Base-by-base conservation (phyloP, 2,329 filamentous ascomycete species). In the Coniosporium tulheliwenetii region DNA sequence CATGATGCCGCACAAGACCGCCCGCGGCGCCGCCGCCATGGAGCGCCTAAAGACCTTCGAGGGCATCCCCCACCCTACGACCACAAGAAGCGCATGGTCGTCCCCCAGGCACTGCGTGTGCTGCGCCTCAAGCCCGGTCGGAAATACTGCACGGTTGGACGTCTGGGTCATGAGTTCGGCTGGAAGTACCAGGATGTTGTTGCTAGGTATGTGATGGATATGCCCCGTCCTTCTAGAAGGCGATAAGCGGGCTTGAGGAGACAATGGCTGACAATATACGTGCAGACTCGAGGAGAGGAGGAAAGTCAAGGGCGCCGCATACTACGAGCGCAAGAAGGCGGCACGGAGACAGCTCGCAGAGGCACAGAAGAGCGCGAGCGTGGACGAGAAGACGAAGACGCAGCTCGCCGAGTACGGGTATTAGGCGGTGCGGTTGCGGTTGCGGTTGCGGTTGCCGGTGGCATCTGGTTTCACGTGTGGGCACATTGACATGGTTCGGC, bases 181-280 rank as follows among this genome's bases (percentile, higher is more conserved):
- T 98, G 91, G 91, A 98, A 98, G 76, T 96, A 98, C 82, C 84
- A 95, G 78, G 89, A 95, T 66, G 87, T 98, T 63, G 91, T 98
- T 72, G 82, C 81, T 61, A 86, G 85, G 87, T 96, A 73, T 62
- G 86, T 82, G 45, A 35, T 41, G 19, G 14, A 29, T 41, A 31
- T 35, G 14, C 42, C 39, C 26, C 10, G 42, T 19, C 32, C 34
- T 36, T 7, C 19, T 26, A 7, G 19, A 26, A 7, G 19, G 19
- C 7, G 19, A 26, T 26, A 7, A 26, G 19, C 19, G 3, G 19
- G 19, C 4, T 3, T 26, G 19, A 32, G n/a, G 13, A n/a, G 34
- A 3, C 31, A 8, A 31, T 30, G 42, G 41, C 52, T 60, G 48
- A 57, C 45, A 32, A 26, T 37, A 38, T 39, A 34, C 10, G 10